A percentile compares a stretch with the other conserved stretches of the same genome.
Conservation (phyloP, 2,329 filamentous ascomycete genomes). For the Aspergillus calidoustus region DNA sequence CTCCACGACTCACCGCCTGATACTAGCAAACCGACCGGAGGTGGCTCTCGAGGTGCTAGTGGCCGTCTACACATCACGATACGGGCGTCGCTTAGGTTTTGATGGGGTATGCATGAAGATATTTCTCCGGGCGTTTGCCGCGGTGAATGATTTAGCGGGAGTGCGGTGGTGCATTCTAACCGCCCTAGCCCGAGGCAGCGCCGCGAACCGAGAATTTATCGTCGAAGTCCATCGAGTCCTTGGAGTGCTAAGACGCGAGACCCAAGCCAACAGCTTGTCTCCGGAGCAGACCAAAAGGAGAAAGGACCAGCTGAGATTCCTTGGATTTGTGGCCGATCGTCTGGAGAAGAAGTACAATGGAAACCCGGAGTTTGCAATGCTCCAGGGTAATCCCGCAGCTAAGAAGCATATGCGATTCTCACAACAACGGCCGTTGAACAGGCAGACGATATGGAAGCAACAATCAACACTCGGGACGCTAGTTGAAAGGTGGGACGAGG, state of each 20-base stretch:
- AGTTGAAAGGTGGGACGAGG: conserved; percentile 35
- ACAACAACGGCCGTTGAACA: conserved; percentile 20
- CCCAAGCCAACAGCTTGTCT: conserved; percentile 1
- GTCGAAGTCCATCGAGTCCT: conserved; percentile 39
- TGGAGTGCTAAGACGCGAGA: conserved; percentile 21
- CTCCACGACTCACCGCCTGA: conserved; percentile 34
- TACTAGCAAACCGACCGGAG: conserved; percentile 29
- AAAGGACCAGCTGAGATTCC: conserved; percentile 24
- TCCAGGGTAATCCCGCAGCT: conserved; percentile 15
- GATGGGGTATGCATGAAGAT: conserved; percentile 45
- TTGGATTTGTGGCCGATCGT: conserved; percentile 25
- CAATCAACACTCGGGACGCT: neutral
- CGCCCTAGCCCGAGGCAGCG: conserved; percentile 39
- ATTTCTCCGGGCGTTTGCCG: conserved; percentile 41
- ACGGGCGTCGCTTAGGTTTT: conserved; percentile 37
- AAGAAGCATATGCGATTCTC: conserved; percentile 23
- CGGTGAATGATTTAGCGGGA: conserved; percentile 36
- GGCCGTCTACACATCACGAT: conserved; percentile 44
- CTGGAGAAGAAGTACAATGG: conserved; percentile 31
- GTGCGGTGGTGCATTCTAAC: conserved; percentile 48
- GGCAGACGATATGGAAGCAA: conserved; percentile 7
- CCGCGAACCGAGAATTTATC: conserved; percentile 37
- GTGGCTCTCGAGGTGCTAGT: conserved; percentile 40
- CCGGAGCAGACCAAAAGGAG: conserved; percentile 9
- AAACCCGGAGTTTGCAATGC: conserved; percentile 22